Percentiles rank a stretch among this genome's conserved stretches.
Conservation (phyloP, 1,139 yeast genomes). For the Diutina catenulata region DNA sequence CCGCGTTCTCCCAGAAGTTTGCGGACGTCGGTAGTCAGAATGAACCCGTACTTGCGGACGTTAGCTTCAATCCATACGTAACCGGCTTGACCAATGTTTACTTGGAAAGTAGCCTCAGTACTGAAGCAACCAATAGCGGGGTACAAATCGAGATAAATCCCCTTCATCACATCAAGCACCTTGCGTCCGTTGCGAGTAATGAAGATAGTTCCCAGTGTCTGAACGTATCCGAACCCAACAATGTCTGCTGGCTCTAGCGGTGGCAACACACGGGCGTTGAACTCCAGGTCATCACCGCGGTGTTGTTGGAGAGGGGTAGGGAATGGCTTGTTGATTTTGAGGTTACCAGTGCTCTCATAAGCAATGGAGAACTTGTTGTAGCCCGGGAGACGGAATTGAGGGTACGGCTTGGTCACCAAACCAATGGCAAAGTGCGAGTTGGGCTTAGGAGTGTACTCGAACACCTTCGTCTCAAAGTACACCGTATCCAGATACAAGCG, state of each 20-base stretch:
- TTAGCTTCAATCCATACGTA: constrained; percentile 94
- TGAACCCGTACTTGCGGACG: constrained; percentile 86
- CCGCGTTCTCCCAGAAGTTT: constrained; percentile 35
- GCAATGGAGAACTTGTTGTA: constrained; percentile 72
- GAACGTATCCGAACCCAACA: constrained; percentile 82
- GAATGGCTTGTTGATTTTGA: constrained; percentile 70
- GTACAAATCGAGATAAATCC: constrained; percentile 67
- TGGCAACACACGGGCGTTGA: constrained; percentile 63
- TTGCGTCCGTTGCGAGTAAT: constrained; percentile 88
- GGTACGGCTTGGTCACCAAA: constrained; percentile 79
- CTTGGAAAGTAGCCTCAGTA: constrained; percentile 65
- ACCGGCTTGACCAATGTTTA: constrained; percentile 84
- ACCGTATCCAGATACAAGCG: constrained; percentile 43
- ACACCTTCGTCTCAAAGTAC: constrained; percentile 61
- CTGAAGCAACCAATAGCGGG: constrained; percentile 81
- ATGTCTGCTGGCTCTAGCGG: constrained; percentile 75
- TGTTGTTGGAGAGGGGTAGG: constrained; percentile 39
- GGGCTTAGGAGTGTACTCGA: constrained; percentile 27
- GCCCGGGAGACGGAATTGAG: constrained; percentile 83
- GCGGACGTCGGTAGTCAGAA: constrained; percentile 40
- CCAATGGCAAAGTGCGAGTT: constrained; percentile 63
- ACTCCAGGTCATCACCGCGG: constrained; percentile 33
- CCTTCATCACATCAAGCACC: constrained; percentile 71
- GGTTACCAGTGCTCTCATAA: constrained; percentile 75
- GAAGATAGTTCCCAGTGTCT: constrained; percentile 70